Evolutionary conservation across 1,284 basidiomycete genomes (phyloP).

Genomic region (Caloboletus inedulis): DNA sequence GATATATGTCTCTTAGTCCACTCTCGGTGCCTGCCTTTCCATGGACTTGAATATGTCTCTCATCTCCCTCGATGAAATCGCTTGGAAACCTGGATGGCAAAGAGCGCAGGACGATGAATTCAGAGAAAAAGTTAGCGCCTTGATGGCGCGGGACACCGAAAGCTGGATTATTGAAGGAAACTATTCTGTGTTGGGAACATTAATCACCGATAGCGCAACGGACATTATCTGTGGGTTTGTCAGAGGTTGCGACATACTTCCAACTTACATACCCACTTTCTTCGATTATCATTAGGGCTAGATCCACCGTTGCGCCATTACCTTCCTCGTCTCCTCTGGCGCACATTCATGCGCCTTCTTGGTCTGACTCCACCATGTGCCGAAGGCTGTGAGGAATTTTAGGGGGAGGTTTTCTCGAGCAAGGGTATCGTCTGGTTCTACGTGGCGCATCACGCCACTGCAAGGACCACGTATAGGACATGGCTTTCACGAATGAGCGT

Average conservation of each 20-base stretch:
- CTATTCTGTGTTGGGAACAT: conserved; percentile 31
- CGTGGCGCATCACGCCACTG: conserved; percentile 40
- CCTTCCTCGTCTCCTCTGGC: conserved; percentile 51
- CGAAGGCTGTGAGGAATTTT: conserved; percentile 49
- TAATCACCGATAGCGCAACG: conserved; percentile 44
- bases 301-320: conserved; percentile 59
- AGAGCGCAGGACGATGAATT: conserved; percentile 38
- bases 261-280: neutral
- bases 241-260: neutral
- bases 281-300: conserved; percentile 45
- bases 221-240: conserved; percentile 56
- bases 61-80: conserved; percentile 44
- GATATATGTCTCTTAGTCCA: conserved; percentile 39
- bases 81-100: conserved; percentile 51
- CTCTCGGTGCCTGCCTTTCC: conserved; percentile 45
- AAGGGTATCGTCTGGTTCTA: conserved; percentile 61
- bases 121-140: conserved; percentile 30
- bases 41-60: conserved; percentile 43
- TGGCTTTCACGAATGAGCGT: conserved; percentile 29
- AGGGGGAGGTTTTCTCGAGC: conserved; percentile 44
- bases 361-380: conserved; percentile 42
- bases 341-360: conserved; percentile 52
- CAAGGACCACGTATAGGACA: conserved; percentile 25
- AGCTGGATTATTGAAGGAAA: conserved; percentile 56
- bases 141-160: conserved; percentile 27